A percentile compares a stretch with the other conserved stretches of the same genome.
Evolutionary conservation across 2,329 filamentous ascomycete species (phyloP).

Genomic region (Xylaria sp.): DNA sequence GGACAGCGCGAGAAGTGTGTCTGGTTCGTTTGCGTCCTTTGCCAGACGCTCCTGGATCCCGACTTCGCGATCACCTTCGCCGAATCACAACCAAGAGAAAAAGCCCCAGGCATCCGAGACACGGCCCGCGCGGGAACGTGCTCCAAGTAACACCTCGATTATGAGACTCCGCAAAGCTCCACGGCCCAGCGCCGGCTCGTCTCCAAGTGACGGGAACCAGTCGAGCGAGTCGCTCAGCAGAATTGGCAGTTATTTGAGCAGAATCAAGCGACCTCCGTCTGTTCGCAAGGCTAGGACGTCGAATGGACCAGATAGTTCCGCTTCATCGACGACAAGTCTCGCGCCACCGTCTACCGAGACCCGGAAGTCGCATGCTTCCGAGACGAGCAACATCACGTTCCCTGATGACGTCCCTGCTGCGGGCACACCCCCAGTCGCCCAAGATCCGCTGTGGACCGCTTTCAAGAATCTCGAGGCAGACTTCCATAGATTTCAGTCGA

Average conservation of each 20-base stretch:
- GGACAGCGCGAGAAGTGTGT: conserved; percentile 37
- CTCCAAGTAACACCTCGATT: conserved; percentile 29
- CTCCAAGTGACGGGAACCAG: conserved; percentile 30
- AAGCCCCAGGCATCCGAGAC: conserved; percentile 20
- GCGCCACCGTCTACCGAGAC: conserved; percentile 38
- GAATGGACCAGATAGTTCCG: conserved; percentile 36
- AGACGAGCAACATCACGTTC: conserved; percentile 31
- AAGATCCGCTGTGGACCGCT: conserved; percentile 50
- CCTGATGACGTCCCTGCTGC: conserved; percentile 25
- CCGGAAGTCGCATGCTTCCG: conserved; percentile 31
- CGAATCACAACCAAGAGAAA: conserved; percentile 33
- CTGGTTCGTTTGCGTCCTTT: conserved; percentile 46
- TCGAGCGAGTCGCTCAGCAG: conserved; percentile 35
- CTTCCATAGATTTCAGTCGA: conserved; percentile 57
- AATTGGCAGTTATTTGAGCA: conserved; percentile 42
- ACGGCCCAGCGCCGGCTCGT: conserved; percentile 30
- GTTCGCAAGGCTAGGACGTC: conserved; percentile 36
- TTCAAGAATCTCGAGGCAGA: conserved; percentile 52
- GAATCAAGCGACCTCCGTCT: conserved; percentile 44
- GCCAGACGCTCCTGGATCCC: conserved; percentile 49
- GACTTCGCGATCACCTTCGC: conserved; percentile 45
- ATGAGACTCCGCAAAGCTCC: conserved; percentile 31
- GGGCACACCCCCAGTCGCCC: conserved; percentile 27
- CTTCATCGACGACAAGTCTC: conserved; percentile 44
- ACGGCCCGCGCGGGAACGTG: conserved; percentile 23